Conservation (phyloP, 78 protist species). For the Tieghemostelium lacteum region DNA sequence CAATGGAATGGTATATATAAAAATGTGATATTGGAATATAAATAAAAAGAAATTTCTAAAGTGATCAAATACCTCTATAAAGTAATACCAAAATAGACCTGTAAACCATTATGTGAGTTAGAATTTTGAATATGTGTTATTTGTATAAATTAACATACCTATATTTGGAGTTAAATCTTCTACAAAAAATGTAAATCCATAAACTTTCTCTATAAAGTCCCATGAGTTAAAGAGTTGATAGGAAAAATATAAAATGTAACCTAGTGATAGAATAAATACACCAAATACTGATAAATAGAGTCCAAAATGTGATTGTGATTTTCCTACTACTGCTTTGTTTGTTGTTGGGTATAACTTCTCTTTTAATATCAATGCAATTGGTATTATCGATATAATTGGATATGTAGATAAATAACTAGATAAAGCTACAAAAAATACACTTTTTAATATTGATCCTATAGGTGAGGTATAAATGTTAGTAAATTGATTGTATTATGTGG, state of each 20-base stretch:
- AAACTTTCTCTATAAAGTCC: constrained; percentile 71
- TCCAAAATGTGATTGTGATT: neutral
- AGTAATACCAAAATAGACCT: constrained; percentile 83
- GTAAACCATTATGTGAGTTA: neutral
- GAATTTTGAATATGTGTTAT: neutral
- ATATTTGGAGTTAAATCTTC: constrained; percentile 82
- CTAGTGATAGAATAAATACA: constrained; percentile 12
- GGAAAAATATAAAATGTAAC: constrained; percentile 47
- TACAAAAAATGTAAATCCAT: constrained; percentile 66
- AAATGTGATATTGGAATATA: constrained; percentile 72
- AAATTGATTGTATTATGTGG: neutral
- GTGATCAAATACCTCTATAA: constrained; percentile 79
- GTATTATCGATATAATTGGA: constrained; percentile 60
- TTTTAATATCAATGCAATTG: constrained; percentile 36
- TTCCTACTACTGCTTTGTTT: neutral
- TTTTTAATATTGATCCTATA: constrained; percentile 33
- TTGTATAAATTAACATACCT: constrained; percentile 22
- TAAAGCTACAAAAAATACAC: constrained; percentile 44
- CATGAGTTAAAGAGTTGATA: constrained; percentile 30
- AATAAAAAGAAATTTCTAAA: constrained; percentile 80
- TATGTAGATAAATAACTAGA: constrained; percentile 47
- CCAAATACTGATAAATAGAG: neutral
- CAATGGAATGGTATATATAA: constrained; percentile 77
- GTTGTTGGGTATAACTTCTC: neutral
- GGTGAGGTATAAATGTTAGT: neutral